Evolutionary conservation across 2,329 filamentous ascomycete species (phyloP).

Genomic region (Talaromyces sp.): DNA sequence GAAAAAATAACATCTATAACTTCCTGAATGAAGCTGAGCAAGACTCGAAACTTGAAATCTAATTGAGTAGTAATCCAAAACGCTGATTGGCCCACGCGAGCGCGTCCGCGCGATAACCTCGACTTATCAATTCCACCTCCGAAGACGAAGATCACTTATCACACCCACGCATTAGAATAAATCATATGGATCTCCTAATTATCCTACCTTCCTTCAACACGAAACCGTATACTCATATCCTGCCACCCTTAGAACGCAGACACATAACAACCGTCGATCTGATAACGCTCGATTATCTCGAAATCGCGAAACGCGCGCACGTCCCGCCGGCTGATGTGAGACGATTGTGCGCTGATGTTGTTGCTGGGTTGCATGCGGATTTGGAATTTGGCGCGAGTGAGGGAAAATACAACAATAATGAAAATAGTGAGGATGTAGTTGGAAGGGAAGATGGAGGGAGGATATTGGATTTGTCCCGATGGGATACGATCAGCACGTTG

Average conservation of each 20-base stretch:
- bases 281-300: conserved; percentile 73
- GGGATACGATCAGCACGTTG: conserved; percentile 72
- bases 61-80: not conserved
- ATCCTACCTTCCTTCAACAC: conserved; percentile 77
- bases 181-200: conserved; percentile 66
- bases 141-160: not conserved
- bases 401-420: conserved; percentile 10
- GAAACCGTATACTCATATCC: conserved; percentile 66
- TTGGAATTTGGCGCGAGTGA: conserved; percentile 39
- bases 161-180: not conserved
- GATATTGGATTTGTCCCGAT: conserved; percentile 36
- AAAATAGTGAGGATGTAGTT: conserved; percentile 21
- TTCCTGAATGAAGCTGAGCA: too few species aligned
- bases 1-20: not conserved
- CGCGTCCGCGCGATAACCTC: not conserved
- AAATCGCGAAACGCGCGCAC: conserved; percentile 81
- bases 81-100: conserved; percentile 3
- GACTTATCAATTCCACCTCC: not conserved
- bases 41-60: not conserved
- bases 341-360: conserved; percentile 65
- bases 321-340: conserved; percentile 77
- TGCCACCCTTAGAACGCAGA: conserved; percentile 76
- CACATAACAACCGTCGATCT: conserved; percentile 77
- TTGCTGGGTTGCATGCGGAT: conserved; percentile 64
- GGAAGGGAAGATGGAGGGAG: conserved; percentile 26